A percentile compares a stretch with the other conserved stretches of the same genome.
These are phyloP conservation scores for Samsoniella hepiali DNA, from an alignment of 2,329 filamentous ascomycete genomes.

Conservation along the genomic window DNA sequence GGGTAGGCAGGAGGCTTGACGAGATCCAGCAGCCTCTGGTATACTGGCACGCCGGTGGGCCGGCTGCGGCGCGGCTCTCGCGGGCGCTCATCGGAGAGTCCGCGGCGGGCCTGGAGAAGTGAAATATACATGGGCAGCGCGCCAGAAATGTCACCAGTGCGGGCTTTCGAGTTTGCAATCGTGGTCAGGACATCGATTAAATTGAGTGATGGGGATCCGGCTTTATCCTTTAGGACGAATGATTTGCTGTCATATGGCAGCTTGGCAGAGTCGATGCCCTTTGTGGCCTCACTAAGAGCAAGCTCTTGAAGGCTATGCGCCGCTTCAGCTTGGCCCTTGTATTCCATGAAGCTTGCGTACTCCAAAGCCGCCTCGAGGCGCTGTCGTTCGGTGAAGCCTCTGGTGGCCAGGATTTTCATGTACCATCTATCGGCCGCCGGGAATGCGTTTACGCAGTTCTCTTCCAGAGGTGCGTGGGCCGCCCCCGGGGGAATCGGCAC, in stretches of 20 bases:
- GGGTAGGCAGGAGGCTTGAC: conserved; percentile 62
- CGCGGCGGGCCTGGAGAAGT: conserved; percentile 73
- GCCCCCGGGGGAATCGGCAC: conserved; percentile 66
- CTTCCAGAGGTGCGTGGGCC: conserved; percentile 63
- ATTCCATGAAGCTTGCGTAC: conserved; percentile 83
- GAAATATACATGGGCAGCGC: conserved; percentile 86
- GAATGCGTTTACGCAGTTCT: conserved; percentile 70
- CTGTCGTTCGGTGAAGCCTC: conserved; percentile 75
- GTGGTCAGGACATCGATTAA: conserved; percentile 72
- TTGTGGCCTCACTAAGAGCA: conserved; percentile 71
- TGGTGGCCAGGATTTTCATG: conserved; percentile 74
- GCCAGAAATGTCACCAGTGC: conserved; percentile 59
- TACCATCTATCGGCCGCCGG: conserved; percentile 74
- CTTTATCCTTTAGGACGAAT: conserved; percentile 59
- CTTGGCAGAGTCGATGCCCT: conserved; percentile 44
- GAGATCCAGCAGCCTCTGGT: conserved; percentile 25
- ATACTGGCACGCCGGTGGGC: conserved; percentile 20
- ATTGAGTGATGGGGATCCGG: conserved; percentile 64
- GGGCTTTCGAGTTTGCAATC: conserved; percentile 74
- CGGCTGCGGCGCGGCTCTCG: conserved; percentile 8
- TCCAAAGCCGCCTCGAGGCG: conserved; percentile 76
- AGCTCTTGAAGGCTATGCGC: conserved; percentile 71
- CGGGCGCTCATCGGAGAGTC: conserved; percentile 41
- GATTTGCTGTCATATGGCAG: conserved; percentile 57
- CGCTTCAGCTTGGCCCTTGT: conserved; percentile 62